Conservation (phyloP, 768 basidiomycete species). For the Tylopilus sp. region DNA sequence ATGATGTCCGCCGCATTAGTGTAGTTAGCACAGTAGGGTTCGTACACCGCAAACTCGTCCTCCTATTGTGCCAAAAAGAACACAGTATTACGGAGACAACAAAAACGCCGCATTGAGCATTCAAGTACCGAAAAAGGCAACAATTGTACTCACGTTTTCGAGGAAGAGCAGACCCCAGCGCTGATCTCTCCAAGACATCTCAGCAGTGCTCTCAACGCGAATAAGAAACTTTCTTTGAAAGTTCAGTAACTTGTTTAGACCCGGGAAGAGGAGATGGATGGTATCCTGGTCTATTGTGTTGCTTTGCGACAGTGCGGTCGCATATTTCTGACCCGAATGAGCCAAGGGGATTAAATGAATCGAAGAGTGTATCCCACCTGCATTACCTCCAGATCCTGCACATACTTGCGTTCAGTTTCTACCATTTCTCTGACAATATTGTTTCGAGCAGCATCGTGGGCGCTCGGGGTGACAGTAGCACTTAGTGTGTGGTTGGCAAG, state of each 20-base stretch:
- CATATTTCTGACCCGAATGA: constrained; percentile 67
- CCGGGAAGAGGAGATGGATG: constrained; percentile 93
- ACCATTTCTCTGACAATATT: constrained; percentile 87
- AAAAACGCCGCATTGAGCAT: constrained; percentile 40
- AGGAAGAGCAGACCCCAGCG: constrained; percentile 86
- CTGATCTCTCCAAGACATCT: constrained; percentile 78
- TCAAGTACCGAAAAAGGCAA: constrained; percentile 11
- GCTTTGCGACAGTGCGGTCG: constrained; percentile 74
- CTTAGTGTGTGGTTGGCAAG: constrained; percentile 43
- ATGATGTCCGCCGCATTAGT: constrained; percentile 83
- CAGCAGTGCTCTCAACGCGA: constrained; percentile 81
- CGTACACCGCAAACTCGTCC: constrained; percentile 92
- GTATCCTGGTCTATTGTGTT: constrained; percentile 92
- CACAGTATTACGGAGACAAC: constrained; percentile 35
- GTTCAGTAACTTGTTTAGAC: constrained; percentile 91
- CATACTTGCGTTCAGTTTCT: constrained; percentile 94
- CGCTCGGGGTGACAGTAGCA: constrained; percentile 43
- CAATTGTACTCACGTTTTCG: constrained; percentile 58
- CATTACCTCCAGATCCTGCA: constrained; percentile 94
- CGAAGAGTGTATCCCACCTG: constrained; percentile 65
- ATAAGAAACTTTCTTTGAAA: constrained; percentile 95
- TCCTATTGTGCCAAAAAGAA: constrained; percentile 63
- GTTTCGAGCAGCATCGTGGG: constrained; percentile 64
- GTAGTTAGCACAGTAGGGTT: constrained; percentile 96
- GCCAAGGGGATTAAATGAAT: constrained; percentile 6